These are phyloP conservation scores for Cyberlindnera japonica DNA, from an alignment of 805 yeast species.

Conservation along the genomic window DNA sequence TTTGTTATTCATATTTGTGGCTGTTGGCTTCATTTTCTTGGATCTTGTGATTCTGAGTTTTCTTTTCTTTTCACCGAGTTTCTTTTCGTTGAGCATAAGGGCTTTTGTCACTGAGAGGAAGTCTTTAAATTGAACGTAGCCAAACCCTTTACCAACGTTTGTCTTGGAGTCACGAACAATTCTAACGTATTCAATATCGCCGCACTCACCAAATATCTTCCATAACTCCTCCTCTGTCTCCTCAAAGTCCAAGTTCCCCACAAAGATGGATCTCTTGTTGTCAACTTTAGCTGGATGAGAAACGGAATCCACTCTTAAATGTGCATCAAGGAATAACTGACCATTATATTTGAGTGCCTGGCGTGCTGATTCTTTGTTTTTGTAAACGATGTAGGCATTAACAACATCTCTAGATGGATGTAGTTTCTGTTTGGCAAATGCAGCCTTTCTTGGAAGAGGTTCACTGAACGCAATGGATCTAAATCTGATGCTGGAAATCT, in stretches of 20 bases:
- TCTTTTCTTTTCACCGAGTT: constrained; percentile 46
- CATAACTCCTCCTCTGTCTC: constrained; percentile 87
- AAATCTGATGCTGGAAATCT: constrained; percentile 75
- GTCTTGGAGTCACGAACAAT: constrained; percentile 90
- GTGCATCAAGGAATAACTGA: constrained; percentile 61
- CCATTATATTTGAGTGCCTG: constrained; percentile 59
- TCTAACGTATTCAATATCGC: constrained; percentile 83
- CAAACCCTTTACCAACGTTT: constrained; percentile 96
- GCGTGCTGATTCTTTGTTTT: constrained; percentile 42
- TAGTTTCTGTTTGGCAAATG: constrained; percentile 74
- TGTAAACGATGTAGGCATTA: constrained; percentile 85
- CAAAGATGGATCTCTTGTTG: constrained; percentile 77
- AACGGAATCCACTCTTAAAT: constrained; percentile 88
- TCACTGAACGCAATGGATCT: constrained; percentile 89
- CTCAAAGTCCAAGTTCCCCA: constrained; percentile 92
- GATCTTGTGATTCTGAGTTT: constrained; percentile 76
- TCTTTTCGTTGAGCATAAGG: constrained; percentile 68
- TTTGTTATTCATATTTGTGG: constrained; percentile 12
- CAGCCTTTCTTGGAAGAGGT: constrained; percentile 86
- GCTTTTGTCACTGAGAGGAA: constrained; percentile 76
- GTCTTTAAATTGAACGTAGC: constrained; percentile 86
- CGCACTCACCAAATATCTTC: constrained; percentile 67
- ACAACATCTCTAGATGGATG: constrained; percentile 76
- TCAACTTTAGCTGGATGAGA: constrained; percentile 87
- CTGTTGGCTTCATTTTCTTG: constrained; percentile 33